Evolutionary conservation across 371 early-diverging fungal species (phyloP), one percentile per base, ranked within the genome.

Genomic region (Rhizopus arrhizus): DNA sequence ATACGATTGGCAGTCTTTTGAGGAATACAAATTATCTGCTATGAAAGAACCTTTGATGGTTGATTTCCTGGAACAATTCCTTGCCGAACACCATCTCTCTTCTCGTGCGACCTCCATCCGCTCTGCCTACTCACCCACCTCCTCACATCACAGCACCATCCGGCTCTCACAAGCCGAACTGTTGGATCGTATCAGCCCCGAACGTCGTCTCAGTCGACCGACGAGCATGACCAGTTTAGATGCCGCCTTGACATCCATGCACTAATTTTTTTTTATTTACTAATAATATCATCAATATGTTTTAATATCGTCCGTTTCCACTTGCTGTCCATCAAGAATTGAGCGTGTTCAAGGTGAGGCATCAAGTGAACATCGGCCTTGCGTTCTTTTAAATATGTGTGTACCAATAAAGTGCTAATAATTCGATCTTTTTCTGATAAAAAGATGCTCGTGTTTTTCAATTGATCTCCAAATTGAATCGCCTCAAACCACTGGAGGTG

Each of bases 11-110:
- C 64, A 89, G 90, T 86, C 90, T 31, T 82, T 90, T 61, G 83
- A 82, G 31, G 93, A 93, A 71, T 91, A 88, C 69, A 89, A 91
- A 54, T 66, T 93, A 34, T 89, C 89, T 61, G 89, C 90, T 9
- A 85, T 93, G 80, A 93, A 93, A 61, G 93, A 93, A 64, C 93
- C 93, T 0, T 60, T 93, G 62, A 85, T 91, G 28, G 83, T 89
- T 45, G 91, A 93, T 66, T 91, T 93, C 64, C 60, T 93, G 33
- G 85, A 89, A 53, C 88, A 89, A 69, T 93, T 87, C 56, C 71
- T 88, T 3, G 80, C 72, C 4, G 80, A 82, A 43, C 87, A 85
- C 69, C 65, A 68, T 41, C 16, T 68, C 3, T 64, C 68, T 15
- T 65, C 67, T 28, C 22, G 22, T 22, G 55, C 62, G 34, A 46